A percentile compares a stretch with the other conserved stretches of the same genome.
Evolutionary conservation across 2,329 filamentous ascomycete genomes (phyloP).

Genomic region (Pseudogymnoascus sp.): DNA sequence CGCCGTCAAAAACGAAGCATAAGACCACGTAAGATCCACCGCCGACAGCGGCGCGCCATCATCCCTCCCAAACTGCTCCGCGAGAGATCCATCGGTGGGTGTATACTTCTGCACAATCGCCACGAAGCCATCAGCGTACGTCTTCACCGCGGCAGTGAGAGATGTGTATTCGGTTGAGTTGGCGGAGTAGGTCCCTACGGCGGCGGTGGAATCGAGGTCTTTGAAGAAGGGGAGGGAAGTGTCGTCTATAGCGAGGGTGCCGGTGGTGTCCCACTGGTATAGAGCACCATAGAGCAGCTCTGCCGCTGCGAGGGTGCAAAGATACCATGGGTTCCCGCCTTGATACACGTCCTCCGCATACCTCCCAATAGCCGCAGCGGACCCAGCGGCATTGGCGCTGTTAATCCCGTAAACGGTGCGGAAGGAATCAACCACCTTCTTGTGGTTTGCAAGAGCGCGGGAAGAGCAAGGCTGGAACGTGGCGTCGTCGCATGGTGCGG

Average conservation of each 20-base stretch:
- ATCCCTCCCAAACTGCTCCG: conserved; percentile 59
- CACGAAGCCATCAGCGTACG: conserved; percentile 56
- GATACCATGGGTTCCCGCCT: conserved; percentile 73
- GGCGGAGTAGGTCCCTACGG: conserved; percentile 51
- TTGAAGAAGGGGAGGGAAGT: conserved; percentile 66
- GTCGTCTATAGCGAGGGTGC: conserved; percentile 57
- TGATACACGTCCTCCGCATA: conserved; percentile 71
- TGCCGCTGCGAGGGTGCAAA: conserved; percentile 68
- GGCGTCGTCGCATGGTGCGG: conserved; percentile 56
- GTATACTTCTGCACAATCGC: conserved; percentile 44
- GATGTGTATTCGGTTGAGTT: conserved; percentile 1
- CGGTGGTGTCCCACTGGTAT: conserved; percentile 60
- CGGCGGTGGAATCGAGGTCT: conserved; percentile 58
- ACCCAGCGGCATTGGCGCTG: conserved; percentile 51
- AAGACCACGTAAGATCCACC: conserved; percentile 67
- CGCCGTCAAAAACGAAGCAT: conserved; percentile 61
- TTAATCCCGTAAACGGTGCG: conserved; percentile 65
- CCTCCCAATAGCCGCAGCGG: conserved; percentile 56
- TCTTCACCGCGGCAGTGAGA: conserved; percentile 43
- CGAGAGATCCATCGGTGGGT: conserved; percentile 53
- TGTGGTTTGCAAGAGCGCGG: conserved; percentile 65
- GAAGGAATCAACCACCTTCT: conserved; percentile 69
- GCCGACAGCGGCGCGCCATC: conserved; percentile 54
- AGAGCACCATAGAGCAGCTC: conserved; percentile 75
- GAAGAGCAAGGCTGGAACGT: conserved; percentile 63